phyloP scores from a whole-genome alignment of 108 stramenopile genomes.

The Pseudonitzschia delicatissima region DNA sequence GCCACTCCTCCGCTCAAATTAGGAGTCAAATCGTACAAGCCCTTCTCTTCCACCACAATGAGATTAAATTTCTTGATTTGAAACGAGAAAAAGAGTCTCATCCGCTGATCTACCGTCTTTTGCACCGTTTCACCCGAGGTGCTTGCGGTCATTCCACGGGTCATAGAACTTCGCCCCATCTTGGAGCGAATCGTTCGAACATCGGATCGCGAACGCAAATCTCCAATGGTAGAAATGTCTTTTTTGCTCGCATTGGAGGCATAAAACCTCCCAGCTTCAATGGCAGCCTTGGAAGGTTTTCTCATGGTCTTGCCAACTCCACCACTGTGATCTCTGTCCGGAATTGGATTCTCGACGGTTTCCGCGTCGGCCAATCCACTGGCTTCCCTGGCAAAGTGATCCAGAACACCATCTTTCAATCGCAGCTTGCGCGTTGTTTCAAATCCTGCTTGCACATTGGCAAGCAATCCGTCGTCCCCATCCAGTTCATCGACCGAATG shows the following conservation, averaged over 20 bases:
- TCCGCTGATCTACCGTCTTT: conserved; percentile 18
- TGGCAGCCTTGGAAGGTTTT: not conserved
- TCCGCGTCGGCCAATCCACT: not conserved
- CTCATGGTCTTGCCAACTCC: too few relatives aligned
- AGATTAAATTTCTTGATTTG: conserved; percentile 33
- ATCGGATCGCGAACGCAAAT: not conserved
- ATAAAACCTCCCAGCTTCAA: conserved; percentile 27
- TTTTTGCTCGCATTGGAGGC: conserved; percentile 11
- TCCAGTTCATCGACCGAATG: not conserved
- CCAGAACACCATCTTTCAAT: not conserved
- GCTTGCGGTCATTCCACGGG: not conserved
- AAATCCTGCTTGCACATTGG: not conserved
- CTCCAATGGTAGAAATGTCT: conserved; percentile 13
- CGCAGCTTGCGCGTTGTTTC: not conserved
- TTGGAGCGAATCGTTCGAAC: conserved; percentile 19
- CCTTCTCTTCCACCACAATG: conserved; percentile 37
- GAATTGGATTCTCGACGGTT: not conserved
- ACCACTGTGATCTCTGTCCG: too few relatives aligned
- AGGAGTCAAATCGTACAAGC: conserved; percentile 22
- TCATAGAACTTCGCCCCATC: not conserved
- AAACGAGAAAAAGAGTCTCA: conserved; percentile 33
- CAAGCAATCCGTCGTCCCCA: not conserved
- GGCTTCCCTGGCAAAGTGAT: not conserved
- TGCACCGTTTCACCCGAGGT: not conserved
- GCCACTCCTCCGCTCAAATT: conserved; percentile 13